Evolutionary conservation across 2,329 filamentous ascomycete species (phyloP).

Genomic region (Monilinia fructigena): DNA sequence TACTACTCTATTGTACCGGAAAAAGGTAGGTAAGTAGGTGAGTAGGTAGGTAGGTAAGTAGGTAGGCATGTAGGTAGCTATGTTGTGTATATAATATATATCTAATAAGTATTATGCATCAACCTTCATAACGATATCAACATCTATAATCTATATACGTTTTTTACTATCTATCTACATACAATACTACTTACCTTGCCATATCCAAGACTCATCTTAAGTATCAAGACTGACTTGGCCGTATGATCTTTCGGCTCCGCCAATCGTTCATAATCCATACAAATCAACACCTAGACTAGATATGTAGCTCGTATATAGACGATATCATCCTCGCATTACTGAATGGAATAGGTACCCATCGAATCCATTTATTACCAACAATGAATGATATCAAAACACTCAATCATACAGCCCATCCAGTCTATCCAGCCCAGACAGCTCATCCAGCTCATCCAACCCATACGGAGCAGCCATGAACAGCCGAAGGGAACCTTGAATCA

Average conservation of each 20-base stretch:
- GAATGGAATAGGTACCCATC: constrained; percentile 8
- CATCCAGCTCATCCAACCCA: not conserved
- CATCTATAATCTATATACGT: not conserved
- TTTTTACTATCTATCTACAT: not conserved
- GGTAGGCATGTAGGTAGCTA: too few species aligned
- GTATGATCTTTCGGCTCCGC: not conserved
- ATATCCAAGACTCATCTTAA: not conserved
- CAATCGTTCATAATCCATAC: not conserved
- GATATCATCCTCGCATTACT: too few species aligned
- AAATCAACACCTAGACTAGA: not conserved
- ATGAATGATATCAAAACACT: not conserved
- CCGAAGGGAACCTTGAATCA: constrained; percentile 8
- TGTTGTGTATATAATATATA: too few species aligned
- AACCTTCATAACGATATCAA: not conserved
- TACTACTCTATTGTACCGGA: not conserved
- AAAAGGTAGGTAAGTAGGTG: too few species aligned
- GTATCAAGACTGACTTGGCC: not conserved
- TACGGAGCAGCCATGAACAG: not conserved
- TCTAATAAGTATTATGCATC: not conserved
- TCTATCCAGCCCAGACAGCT: too few species aligned
- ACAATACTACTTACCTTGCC: not conserved
- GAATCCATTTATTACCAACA: constrained; percentile 26
- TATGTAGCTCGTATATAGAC: too few species aligned
- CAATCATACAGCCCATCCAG: too few species aligned
- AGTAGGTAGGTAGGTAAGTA: too few species aligned